Evolutionary conservation across 208 protist species (phyloP).

Genomic region (Wallacemonas collosoma): DNA sequence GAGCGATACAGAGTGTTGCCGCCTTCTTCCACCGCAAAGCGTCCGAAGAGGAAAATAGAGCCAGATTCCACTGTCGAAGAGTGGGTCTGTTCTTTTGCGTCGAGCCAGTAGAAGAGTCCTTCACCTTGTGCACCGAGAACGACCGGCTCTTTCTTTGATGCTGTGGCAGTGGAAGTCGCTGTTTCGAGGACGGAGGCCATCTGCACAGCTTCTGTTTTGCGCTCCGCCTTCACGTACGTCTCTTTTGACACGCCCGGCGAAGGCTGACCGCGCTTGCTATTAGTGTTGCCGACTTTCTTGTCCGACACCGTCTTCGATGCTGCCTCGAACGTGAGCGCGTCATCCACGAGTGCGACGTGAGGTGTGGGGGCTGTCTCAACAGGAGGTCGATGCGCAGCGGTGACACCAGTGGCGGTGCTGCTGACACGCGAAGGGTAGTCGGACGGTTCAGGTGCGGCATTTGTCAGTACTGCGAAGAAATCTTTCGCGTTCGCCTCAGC

Average conservation of each 20-base stretch:
- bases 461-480: slow-evolving; percentile 20
- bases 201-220: slow-evolving; percentile 12
- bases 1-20: slow-evolving; percentile 43
- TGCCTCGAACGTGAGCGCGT: slow-evolving; percentile 27
- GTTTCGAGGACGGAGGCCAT: slow-evolving; percentile 1
- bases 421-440: not conserved
- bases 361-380: not conserved
- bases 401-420: not conserved
- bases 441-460: not conserved
- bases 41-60: slow-evolving; percentile 92
- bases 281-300: no score
- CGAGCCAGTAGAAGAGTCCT: slow-evolving; percentile 85
- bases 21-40: slow-evolving; percentile 44
- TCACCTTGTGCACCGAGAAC: slow-evolving; percentile 2
- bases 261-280: not conserved
- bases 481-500: slow-evolving; percentile 11
- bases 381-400: not conserved
- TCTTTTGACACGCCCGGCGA: slow-evolving; percentile 6
- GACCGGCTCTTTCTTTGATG: not conserved
- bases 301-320: not conserved
- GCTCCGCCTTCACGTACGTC: slow-evolving; percentile 12
- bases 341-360: slow-evolving; percentile 28
- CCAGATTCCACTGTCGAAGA: slow-evolving; percentile 67
- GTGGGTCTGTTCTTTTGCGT: slow-evolving; percentile 85
- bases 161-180: not conserved